Percentiles rank a stretch among this genome's conserved stretches.
Conservation (phyloP, 2,329 filamentous ascomycete genomes). For the Trichoderma afroharzianum region DNA sequence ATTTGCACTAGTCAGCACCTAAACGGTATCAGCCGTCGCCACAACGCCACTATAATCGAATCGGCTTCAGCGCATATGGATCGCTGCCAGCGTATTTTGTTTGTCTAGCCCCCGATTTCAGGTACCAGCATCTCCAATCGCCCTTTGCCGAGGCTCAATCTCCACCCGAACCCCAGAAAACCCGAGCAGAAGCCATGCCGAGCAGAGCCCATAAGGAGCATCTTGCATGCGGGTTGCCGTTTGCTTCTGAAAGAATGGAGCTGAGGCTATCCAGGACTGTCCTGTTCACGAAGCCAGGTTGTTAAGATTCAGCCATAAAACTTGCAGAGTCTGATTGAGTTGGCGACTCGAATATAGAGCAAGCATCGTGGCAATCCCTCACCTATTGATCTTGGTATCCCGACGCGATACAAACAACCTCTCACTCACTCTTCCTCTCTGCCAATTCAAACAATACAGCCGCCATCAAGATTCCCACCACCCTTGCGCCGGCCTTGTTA, state of each 20-base stretch:
- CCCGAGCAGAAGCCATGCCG: not conserved
- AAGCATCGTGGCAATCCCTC: not conserved
- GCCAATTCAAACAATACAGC: not conserved
- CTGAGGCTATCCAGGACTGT: not conserved
- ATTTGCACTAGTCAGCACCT: not conserved
- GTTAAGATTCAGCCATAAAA: not conserved
- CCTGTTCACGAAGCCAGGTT: not conserved
- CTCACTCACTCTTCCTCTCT: not conserved
- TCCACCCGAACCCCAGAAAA: not conserved
- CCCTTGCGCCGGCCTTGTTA: not conserved
- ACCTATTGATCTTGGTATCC: not conserved
- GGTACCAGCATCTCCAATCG: not conserved
- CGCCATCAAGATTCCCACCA: not conserved
- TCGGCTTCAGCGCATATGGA: not conserved
- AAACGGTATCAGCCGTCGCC: not conserved
- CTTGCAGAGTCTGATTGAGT: not conserved
- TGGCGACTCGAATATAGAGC: not conserved
- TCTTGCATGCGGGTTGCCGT: not conserved
- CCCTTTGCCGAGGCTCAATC: not conserved
- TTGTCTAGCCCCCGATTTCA: not conserved
- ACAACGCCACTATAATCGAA: not conserved
- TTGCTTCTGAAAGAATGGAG: not conserved
- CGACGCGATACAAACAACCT: not conserved
- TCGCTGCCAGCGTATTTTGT: not conserved
- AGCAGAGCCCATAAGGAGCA: not conserved